Evolutionary conservation across 257 asterid species (phyloP).

Genomic region (Gentiana straminea): DNA sequence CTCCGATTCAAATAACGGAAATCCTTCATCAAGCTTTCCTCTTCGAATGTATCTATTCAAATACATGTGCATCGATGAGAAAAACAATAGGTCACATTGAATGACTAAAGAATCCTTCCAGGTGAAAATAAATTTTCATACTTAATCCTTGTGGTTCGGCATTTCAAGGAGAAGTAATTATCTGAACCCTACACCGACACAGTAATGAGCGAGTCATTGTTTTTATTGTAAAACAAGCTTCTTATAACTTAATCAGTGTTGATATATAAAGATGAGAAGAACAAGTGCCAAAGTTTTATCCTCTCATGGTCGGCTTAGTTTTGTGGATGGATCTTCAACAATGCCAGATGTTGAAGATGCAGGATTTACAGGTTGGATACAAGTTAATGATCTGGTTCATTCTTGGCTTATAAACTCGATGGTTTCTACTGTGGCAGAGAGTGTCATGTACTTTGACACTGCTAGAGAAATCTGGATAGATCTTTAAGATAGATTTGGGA

Average conservation of each 20-base stretch:
- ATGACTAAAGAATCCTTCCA: constrained; percentile 3
- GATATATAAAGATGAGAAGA: constrained; percentile 77
- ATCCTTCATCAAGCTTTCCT: constrained; percentile 96
- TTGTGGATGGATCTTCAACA: too few species aligned
- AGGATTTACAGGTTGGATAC: too few species aligned
- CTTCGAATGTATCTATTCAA: constrained; percentile 66
- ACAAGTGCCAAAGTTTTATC: too few species aligned
- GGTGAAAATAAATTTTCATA: constrained; percentile 26
- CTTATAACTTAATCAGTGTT: constrained; percentile 95
- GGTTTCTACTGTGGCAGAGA: too few species aligned
- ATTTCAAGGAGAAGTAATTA: constrained; percentile 80
- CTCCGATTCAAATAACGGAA: constrained; percentile 88
- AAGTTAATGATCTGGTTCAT: too few species aligned
- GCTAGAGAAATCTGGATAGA: too few species aligned
- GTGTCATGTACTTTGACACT: too few species aligned
- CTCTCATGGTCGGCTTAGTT: too few species aligned
- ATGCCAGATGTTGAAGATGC: too few species aligned
- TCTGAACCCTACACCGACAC: constrained; percentile 98
- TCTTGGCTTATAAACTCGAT: too few species aligned
- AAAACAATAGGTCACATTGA: constrained; percentile 5
- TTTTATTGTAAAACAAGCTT: constrained; percentile 94
- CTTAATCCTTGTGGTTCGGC: constrained; percentile 98
- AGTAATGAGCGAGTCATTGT: constrained; percentile 94
- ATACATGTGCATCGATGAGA: neutral
- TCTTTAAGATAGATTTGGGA: too few species aligned